Conservation (phyloP, 176 grass and related monocot species). For the Eragrostis nindensis region DNA sequence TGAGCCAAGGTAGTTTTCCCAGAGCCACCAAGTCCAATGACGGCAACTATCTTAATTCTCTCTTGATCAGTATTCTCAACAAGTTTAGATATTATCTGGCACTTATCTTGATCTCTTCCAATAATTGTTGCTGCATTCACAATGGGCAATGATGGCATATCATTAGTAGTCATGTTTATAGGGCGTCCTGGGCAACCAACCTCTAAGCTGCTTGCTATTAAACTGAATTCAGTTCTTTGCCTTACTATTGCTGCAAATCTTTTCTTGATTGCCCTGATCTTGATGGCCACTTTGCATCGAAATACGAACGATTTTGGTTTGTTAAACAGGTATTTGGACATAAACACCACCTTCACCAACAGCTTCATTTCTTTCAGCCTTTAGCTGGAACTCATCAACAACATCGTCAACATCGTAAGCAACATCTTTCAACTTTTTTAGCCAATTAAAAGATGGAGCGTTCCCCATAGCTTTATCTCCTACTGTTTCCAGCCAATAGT, state of each 20-base stretch:
- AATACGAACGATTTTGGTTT: neutral
- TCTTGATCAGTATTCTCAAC: no score
- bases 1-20: no score
- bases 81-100: no score
- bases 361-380: neutral
- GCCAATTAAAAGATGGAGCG: neutral
- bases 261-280: neutral
- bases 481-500: neutral
- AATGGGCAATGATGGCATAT: neutral
- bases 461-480: neutral
- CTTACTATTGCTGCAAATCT: neutral
- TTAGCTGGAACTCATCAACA: neutral
- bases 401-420: slow-evolving; percentile 5
- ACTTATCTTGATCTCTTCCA: no score
- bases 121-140: neutral
- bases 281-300: neutral
- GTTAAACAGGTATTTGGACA: no score
- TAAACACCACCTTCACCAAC: no score
- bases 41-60: no score
- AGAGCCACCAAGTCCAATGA: no score
- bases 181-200: neutral
- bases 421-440: neutral
- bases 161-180: neutral
- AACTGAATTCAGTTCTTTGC: neutral
- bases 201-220: neutral